Percentiles rank a stretch among this genome's conserved stretches.
These are phyloP conservation scores for Nakazawaea laoshanensis DNA, from an alignment of 805 yeast genomes.

Conservation along the genomic window DNA sequence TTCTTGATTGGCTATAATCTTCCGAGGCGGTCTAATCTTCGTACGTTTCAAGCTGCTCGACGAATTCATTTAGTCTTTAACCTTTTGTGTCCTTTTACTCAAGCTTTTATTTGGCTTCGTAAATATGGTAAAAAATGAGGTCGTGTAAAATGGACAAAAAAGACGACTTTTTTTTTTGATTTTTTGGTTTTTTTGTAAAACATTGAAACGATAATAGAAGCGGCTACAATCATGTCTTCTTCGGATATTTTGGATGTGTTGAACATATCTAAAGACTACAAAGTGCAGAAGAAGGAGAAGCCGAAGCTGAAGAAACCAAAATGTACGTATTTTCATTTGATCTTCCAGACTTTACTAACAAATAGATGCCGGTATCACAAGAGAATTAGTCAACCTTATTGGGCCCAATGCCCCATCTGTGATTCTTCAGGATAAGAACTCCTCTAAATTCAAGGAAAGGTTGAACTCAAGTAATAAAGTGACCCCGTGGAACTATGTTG, in stretches of 20 bases:
- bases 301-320: conserved; percentile 27
- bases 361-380: conserved; percentile 61
- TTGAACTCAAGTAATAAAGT: conserved; percentile 54
- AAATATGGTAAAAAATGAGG: too few species aligned
- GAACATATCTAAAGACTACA: conserved; percentile 38
- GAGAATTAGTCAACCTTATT: conserved; percentile 79
- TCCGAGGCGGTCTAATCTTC: conserved; percentile 62
- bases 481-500: conserved; percentile 73
- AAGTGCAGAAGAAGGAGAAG: conserved; percentile 29
- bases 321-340: conserved; percentile 11
- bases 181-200: too few species aligned
- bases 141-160: too few species aligned
- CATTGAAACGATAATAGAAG: too few species aligned
- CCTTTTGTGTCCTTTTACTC: too few species aligned
- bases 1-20: conserved; percentile 24
- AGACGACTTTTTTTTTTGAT: too few species aligned
- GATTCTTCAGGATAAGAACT: conserved; percentile 32
- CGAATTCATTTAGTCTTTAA: too few species aligned
- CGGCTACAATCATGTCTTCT: conserved; percentile 16
- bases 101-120: too few species aligned
- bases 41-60: conserved; percentile 27
- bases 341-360: not conserved
- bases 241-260: conserved; percentile 73
- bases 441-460: conserved; percentile 51
- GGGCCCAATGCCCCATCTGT: conserved; percentile 92